Conservation (phyloP, 2,329 filamentous ascomycete genomes). For the Lomentospora prolificans region DNA sequence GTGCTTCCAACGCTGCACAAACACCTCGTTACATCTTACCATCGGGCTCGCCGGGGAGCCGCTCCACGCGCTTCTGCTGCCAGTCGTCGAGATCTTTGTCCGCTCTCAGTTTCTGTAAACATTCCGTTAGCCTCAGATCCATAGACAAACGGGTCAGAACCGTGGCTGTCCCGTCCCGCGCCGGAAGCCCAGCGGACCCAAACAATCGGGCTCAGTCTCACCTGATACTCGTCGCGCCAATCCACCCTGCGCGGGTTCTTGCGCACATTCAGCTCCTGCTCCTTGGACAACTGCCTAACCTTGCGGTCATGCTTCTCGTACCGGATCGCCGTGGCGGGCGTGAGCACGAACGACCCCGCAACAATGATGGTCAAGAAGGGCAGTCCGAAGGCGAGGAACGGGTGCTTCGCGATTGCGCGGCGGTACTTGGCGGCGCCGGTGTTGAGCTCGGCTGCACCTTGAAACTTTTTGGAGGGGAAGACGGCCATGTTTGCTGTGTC, state of each 20-base stretch:
- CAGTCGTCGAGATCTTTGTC: constrained; percentile 90
- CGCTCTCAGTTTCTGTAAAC: constrained; percentile 11
- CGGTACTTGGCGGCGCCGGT: constrained; percentile 71
- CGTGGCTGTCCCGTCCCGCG: too few species aligned
- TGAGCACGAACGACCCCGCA: constrained; percentile 86
- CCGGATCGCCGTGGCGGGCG: constrained; percentile 82
- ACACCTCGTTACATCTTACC: constrained; percentile 65
- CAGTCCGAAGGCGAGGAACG: constrained; percentile 86
- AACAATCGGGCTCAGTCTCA: too few species aligned
- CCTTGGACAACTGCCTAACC: constrained; percentile 72
- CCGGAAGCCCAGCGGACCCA: too few species aligned
- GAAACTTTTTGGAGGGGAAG: constrained; percentile 65
- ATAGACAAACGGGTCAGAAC: constrained; percentile 55
- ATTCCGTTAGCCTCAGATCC: neutral
- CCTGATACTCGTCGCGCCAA: constrained; percentile 81
- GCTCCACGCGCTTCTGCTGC: constrained; percentile 91
- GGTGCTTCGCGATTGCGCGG: constrained; percentile 61
- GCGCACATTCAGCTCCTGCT: constrained; percentile 78
- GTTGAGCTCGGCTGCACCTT: constrained; percentile 49
- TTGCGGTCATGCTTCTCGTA: constrained; percentile 91
- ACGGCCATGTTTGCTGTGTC: constrained; percentile 37
- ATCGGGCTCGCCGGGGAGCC: constrained; percentile 82
- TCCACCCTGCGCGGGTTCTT: constrained; percentile 61
- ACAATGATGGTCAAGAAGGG: constrained; percentile 88
- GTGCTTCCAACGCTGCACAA: too few species aligned